Evolutionary conservation across 805 yeast genomes (phyloP).

Genomic region (Ogataea trehalophila): DNA sequence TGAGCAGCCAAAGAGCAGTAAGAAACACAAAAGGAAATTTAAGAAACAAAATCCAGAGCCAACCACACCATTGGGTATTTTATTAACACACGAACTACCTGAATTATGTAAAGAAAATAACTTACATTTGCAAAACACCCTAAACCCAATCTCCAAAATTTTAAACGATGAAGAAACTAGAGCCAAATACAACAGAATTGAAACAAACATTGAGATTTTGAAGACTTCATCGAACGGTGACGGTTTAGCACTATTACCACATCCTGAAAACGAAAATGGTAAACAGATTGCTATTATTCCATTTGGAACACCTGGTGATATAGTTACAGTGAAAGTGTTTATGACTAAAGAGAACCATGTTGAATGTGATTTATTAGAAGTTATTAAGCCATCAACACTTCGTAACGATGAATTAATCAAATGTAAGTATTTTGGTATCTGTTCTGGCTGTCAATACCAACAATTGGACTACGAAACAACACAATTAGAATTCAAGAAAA

Average conservation of each 20-base stretch:
- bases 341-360: slow-evolving; percentile 72
- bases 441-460: slow-evolving; percentile 96
- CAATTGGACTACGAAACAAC: slow-evolving; percentile 57
- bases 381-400: slow-evolving; percentile 32
- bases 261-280: slow-evolving; percentile 43
- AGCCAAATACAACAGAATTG: slow-evolving; percentile 44
- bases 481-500: slow-evolving; percentile 68
- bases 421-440: slow-evolving; percentile 84
- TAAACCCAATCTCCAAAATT: slow-evolving; percentile 61
- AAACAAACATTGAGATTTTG: slow-evolving; percentile 51
- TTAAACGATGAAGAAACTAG: slow-evolving; percentile 53
- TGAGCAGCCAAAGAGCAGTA: background rate
- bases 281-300: slow-evolving; percentile 75
- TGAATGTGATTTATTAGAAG: slow-evolving; percentile 64
- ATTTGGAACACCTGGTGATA: slow-evolving; percentile 84
- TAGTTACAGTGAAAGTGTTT: slow-evolving; percentile 62
- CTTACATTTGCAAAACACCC: slow-evolving; percentile 42
- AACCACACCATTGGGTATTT: slow-evolving; percentile 76
- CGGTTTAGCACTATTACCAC: slow-evolving; percentile 67
- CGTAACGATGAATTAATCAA: slow-evolving; percentile 57
- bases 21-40: slow-evolving; percentile 37
- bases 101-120: slow-evolving; percentile 43
- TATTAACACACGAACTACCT: slow-evolving; percentile 62
- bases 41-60: slow-evolving; percentile 66
- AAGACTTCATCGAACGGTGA: slow-evolving; percentile 77